Conservation (phyloP, 2,329 filamentous ascomycete species). For the Colletotrichum gigasporum region DNA sequence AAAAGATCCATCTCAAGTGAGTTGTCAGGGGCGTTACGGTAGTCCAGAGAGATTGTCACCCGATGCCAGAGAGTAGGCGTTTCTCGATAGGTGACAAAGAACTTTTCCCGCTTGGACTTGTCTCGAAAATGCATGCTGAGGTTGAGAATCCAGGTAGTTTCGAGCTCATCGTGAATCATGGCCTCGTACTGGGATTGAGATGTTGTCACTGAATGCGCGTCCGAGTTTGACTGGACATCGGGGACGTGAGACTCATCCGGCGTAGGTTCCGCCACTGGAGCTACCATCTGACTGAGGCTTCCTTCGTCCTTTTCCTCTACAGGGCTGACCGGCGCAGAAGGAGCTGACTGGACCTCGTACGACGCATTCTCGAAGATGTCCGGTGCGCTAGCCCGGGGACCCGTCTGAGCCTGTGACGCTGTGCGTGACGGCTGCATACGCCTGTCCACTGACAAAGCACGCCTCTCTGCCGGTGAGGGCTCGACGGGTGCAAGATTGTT, state of each 20-base stretch:
- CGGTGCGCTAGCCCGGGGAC: constrained; percentile 60
- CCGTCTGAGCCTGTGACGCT: constrained; percentile 43
- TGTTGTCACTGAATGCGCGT: constrained; percentile 59
- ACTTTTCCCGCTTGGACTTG: constrained; percentile 92
- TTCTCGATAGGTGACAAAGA: constrained; percentile 93
- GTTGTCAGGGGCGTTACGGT: constrained; percentile 79
- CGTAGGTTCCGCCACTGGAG: constrained; percentile 22
- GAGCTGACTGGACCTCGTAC: constrained; percentile 36
- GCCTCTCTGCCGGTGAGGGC: constrained; percentile 71
- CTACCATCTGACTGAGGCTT: constrained; percentile 31
- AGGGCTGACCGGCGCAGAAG: constrained; percentile 43
- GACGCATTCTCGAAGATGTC: constrained; percentile 49
- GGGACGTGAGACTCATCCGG: constrained; percentile 30
- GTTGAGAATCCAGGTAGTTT: constrained; percentile 93
- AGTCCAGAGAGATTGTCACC: constrained; percentile 94
- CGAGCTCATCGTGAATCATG: constrained; percentile 81
- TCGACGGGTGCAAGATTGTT: constrained; percentile 75
- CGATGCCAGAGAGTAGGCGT: constrained; percentile 82
- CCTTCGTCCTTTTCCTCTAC: constrained; percentile 44
- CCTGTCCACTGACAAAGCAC: constrained; percentile 74
- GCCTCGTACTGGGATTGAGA: constrained; percentile 63
- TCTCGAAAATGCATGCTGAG: constrained; percentile 98
- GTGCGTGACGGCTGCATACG: constrained; percentile 48
- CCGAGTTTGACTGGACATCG: constrained; percentile 46
- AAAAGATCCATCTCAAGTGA: constrained; percentile 89